A percentile compares a stretch with the other conserved stretches of the same genome.
Evolutionary conservation across 192 early-diverging fungal genomes (phyloP).

Genomic region (Gamsiella multidivaricata): DNA sequence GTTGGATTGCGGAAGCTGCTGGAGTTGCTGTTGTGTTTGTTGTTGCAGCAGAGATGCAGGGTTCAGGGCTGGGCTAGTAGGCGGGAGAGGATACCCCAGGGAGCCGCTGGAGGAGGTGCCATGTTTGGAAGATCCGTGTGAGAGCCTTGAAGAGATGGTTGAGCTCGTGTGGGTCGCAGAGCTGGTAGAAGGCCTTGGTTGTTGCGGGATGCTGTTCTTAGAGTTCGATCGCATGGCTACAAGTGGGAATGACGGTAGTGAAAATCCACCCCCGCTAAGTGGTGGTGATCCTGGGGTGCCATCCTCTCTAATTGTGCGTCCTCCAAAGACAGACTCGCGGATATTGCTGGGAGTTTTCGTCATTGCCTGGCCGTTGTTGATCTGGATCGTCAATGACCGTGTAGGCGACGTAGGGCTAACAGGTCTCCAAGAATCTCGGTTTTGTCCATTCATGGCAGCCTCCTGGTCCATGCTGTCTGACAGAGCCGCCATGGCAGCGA

Average conservation of each 20-base stretch:
- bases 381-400: constrained; percentile 9
- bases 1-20: background rate
- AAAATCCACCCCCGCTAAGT: constrained; percentile 8
- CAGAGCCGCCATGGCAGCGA: constrained; percentile 11
- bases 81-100: background rate
- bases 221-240: constrained; percentile 26
- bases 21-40: constrained; percentile 28
- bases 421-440: constrained; percentile 14
- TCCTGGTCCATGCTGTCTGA: constrained; percentile 23
- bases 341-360: constrained; percentile 15
- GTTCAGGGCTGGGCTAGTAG: constrained; percentile 21
- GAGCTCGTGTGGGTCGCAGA: constrained; percentile 22
- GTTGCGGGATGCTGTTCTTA: constrained; percentile 14
- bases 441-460: background rate
- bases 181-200: constrained; percentile 19
- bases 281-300: constrained; percentile 3
- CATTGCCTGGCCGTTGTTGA: background rate
- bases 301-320: constrained; percentile 36
- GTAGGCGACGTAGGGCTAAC: background rate
- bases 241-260: constrained; percentile 27
- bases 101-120: constrained; percentile 15
- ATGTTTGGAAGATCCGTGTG: constrained; percentile 20
- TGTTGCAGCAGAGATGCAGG: constrained; percentile 3
- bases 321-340: constrained; percentile 51
- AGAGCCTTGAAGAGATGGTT: constrained; percentile 9